phyloP scores from a whole-genome alignment of 2,329 filamentous ascomycete species.

The Ascochyta viciae-villosae region DNA sequence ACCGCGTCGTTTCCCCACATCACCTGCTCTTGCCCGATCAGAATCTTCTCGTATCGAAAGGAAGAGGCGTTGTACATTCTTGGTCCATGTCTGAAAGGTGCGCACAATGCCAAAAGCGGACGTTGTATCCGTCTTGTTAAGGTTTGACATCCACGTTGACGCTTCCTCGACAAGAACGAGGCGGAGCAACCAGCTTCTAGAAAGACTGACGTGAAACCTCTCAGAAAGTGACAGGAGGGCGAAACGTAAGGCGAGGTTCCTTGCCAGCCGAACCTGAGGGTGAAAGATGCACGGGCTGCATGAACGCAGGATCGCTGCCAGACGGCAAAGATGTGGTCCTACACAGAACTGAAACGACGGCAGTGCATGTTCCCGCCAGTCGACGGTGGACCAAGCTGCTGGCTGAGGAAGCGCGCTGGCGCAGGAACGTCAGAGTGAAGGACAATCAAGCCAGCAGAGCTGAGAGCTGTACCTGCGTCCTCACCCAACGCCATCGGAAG shows the following conservation, averaged over 20 bases:
- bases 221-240: constrained; percentile 33
- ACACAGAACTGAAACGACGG: constrained; percentile 32
- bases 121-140: constrained; percentile 26
- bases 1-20: constrained; percentile 29
- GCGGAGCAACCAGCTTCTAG: constrained; percentile 34
- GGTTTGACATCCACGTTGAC: constrained; percentile 31
- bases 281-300: constrained; percentile 35
- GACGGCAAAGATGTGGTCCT: constrained; percentile 17
- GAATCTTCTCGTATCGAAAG: constrained; percentile 14
- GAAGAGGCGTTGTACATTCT: constrained; percentile 16
- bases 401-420: constrained; percentile 9
- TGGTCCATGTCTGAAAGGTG: constrained; percentile 22
- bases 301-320: constrained; percentile 29
- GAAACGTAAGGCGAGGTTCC: constrained; percentile 26
- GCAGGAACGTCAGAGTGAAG: not conserved
- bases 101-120: constrained; percentile 21
- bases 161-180: constrained; percentile 23
- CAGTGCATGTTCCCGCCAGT: constrained; percentile 23
- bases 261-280: constrained; percentile 24
- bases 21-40: constrained; percentile 19
- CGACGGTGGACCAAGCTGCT: constrained; percentile 12
- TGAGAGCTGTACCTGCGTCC: constrained; percentile 15
- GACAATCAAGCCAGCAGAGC: constrained; percentile 10
- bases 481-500: constrained; percentile 6
- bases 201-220: constrained; percentile 41